Evolutionary conservation across 305 asterid genomes (phyloP).

Genomic region (Withania somnifera): DNA sequence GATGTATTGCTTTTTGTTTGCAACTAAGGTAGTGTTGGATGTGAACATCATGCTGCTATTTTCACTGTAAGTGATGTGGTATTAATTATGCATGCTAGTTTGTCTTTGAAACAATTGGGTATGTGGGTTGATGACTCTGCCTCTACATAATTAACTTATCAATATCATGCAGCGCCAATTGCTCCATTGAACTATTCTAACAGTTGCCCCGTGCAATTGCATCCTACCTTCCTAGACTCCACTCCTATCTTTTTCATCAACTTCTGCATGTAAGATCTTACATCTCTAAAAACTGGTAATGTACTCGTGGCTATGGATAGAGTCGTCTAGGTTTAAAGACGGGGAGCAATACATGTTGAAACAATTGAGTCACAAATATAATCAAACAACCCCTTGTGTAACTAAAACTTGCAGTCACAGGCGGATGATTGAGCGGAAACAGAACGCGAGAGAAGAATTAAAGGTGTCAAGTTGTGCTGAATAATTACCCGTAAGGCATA

Average conservation of each 20-base stretch:
- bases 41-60: neutral
- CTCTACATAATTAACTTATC: neutral
- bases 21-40: neutral
- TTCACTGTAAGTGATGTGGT: neutral
- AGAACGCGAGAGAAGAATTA: neutral
- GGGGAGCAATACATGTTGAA: neutral
- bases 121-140: neutral
- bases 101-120: neutral
- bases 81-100: neutral
- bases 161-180: neutral
- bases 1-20: neutral
- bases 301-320: neutral
- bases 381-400: neutral
- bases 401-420: neutral
- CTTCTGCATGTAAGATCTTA: neutral
- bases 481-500: too few relatives aligned
- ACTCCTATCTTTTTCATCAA: neutral
- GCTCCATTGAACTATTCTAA: neutral
- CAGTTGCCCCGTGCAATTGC: neutral
- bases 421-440: too few relatives aligned
- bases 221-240: too few relatives aligned
- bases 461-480: neutral
- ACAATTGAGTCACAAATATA: neutral
- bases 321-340: too few relatives aligned
- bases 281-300: neutral